Percentiles rank a stretch among this genome's conserved stretches.
These are phyloP conservation scores for Thielaviopsis euricoi DNA, from an alignment of 2,329 filamentous ascomycete genomes.

Conservation along the genomic window DNA sequence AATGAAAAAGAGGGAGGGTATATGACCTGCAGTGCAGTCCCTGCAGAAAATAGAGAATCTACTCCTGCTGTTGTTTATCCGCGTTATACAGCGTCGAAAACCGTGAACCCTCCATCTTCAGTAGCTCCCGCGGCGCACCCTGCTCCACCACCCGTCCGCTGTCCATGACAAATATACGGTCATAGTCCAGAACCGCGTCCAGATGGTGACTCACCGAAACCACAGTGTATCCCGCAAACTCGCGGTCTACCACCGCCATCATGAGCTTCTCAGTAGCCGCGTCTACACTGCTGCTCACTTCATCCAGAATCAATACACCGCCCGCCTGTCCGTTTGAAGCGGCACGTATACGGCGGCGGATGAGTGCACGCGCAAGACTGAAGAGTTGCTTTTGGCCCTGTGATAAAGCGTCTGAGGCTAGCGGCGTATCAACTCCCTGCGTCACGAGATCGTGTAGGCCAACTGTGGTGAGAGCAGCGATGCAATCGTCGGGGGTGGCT, in stretches of 20 bases:
- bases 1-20: too few relatives aligned
- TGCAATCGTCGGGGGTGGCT: constrained; percentile 20
- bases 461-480: constrained; percentile 21
- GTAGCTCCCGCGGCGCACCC: constrained; percentile 18
- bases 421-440: constrained; percentile 19
- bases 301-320: constrained; percentile 24
- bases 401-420: constrained; percentile 32
- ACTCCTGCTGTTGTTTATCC: neutral
- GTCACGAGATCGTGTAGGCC: constrained; percentile 16
- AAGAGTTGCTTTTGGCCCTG: constrained; percentile 50
- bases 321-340: constrained; percentile 5
- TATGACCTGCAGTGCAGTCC: too few relatives aligned
- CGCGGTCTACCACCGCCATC: constrained; percentile 23
- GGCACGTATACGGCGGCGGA: constrained; percentile 19
- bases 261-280: constrained; percentile 24
- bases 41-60: too few relatives aligned
- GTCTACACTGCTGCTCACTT: constrained; percentile 28
- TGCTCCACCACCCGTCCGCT: constrained; percentile 17
- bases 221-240: constrained; percentile 34
- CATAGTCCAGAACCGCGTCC: constrained; percentile 35
- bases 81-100: neutral
- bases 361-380: constrained; percentile 37
- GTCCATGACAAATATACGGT: constrained; percentile 34
- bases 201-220: constrained; percentile 31
- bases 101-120: constrained; percentile 18